Percentiles rank a stretch among this genome's conserved stretches.
phyloP scores from a whole-genome alignment of 768 basidiomycete species.

The Tylopilus sp. region DNA sequence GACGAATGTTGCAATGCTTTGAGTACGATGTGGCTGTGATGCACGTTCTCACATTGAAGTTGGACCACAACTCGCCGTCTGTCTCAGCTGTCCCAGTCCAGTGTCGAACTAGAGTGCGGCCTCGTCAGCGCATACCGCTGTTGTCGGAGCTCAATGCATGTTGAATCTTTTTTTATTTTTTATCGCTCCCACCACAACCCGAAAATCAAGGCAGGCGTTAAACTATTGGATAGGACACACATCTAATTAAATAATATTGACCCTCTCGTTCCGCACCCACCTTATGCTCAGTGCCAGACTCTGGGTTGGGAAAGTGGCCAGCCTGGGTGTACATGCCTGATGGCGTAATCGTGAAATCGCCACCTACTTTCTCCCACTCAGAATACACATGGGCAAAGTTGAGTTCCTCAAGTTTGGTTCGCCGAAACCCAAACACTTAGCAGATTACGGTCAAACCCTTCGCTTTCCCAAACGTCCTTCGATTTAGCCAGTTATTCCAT shows the following conservation, averaged over 20 bases:
- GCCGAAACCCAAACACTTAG: neutral
- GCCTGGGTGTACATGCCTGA: neutral
- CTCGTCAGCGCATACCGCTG: no score
- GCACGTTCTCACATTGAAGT: neutral
- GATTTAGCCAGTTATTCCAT: slow-evolving; percentile 1
- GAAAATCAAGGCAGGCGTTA: no score
- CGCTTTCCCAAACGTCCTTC: neutral
- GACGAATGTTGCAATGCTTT: neutral
- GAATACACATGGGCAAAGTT: slow-evolving; percentile 11
- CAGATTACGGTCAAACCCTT: slow-evolving; percentile 7
- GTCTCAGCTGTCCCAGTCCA: no score
- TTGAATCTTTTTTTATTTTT: neutral
- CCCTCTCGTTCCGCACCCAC: neutral
- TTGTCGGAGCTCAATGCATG: neutral
- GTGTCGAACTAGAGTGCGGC: neutral
- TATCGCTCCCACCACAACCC: neutral
- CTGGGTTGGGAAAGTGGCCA: slow-evolving; percentile 1
- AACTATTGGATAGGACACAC: no score
- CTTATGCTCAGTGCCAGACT: neutral
- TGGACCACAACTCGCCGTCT: no score
- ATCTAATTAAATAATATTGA: neutral
- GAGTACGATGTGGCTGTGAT: slow-evolving; percentile 13
- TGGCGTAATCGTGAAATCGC: neutral
- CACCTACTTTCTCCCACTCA: neutral
- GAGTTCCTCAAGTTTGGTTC: slow-evolving; percentile 5